phyloP scores from a whole-genome alignment of 208 protist species.

The Trypanosomatidae sp. region DNA sequence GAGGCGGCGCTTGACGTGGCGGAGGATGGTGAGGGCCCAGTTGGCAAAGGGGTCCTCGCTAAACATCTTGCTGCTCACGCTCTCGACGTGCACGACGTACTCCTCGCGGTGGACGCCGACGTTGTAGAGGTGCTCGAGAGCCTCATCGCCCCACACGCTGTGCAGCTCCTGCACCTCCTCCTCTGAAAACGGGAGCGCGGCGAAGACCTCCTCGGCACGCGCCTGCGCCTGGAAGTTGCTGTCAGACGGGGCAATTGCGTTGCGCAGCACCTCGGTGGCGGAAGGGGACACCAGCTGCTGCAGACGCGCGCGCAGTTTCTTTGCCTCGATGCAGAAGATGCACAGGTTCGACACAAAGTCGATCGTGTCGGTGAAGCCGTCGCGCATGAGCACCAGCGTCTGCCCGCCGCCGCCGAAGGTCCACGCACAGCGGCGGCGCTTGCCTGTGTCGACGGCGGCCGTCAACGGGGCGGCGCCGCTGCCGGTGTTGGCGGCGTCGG shows the following conservation, averaged over 20 bases:
- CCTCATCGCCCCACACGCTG: conserved; percentile 50
- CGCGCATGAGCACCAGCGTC: conserved; percentile 81
- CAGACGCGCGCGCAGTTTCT: conserved; percentile 70
- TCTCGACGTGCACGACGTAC: conserved; percentile 77
- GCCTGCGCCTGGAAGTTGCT: conserved; percentile 1
- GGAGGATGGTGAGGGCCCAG: conserved; percentile 63
- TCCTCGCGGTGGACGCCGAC: conserved; percentile 73
- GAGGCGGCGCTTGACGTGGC: conserved; percentile 51
- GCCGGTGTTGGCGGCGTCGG: conserved; percentile 35
- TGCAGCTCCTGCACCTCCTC: conserved; percentile 50
- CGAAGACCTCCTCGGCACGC: conserved; percentile 23
- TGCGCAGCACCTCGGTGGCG: conserved; percentile 61
- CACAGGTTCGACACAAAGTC: conserved; percentile 86
- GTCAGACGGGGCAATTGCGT: conserved; percentile 17
- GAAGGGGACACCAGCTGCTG: conserved; percentile 66
- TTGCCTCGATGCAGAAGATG: conserved; percentile 77
- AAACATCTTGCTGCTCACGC: conserved; percentile 47
- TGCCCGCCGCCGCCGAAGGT: conserved; percentile 58
- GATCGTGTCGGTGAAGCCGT: conserved; percentile 86
- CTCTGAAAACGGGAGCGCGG: conserved; percentile 50
- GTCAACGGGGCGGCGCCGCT: conserved; percentile 15
- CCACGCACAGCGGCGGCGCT: conserved; percentile 69
- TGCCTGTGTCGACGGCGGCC: conserved; percentile 48
- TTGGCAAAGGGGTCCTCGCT: conserved; percentile 61
- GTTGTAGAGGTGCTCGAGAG: conserved; percentile 61